Conservation (phyloP, 2,329 filamentous ascomycete genomes). For the Aspergillus sp. region DNA sequence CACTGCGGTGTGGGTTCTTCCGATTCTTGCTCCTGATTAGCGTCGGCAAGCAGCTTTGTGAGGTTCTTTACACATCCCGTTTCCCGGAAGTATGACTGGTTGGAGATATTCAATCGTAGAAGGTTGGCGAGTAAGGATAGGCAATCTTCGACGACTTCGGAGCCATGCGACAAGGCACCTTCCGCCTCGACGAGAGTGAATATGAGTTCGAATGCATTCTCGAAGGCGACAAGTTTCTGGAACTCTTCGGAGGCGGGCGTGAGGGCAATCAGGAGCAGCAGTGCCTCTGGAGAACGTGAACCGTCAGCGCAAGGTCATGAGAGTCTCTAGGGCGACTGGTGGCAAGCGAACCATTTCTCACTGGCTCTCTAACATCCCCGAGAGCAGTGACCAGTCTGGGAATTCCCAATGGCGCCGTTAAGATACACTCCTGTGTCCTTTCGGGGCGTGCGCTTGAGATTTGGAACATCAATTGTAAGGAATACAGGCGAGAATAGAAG, state of each 20-base stretch:
- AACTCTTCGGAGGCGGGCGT: slow-evolving; percentile 84
- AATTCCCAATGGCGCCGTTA: slow-evolving; percentile 83
- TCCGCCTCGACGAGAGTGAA: slow-evolving; percentile 80
- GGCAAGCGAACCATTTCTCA: slow-evolving; percentile 64
- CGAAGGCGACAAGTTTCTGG: slow-evolving; percentile 93
- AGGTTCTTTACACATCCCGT: slow-evolving; percentile 77
- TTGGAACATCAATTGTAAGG: slow-evolving; percentile 81
- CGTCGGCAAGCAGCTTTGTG: slow-evolving; percentile 63
- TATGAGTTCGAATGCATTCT: slow-evolving; percentile 84
- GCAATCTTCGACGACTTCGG: slow-evolving; percentile 87
- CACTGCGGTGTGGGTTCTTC: slow-evolving; percentile 66
- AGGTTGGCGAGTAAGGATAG: slow-evolving; percentile 88
- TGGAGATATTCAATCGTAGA: slow-evolving; percentile 79
- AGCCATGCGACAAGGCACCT: slow-evolving; percentile 77
- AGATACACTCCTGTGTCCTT: slow-evolving; percentile 89
- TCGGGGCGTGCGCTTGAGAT: slow-evolving; percentile 84
- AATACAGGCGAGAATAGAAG: slow-evolving; percentile 89
- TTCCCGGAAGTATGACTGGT: slow-evolving; percentile 91
- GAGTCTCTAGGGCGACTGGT: background rate
- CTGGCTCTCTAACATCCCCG: slow-evolving; percentile 79
- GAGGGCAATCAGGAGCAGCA: slow-evolving; percentile 82
- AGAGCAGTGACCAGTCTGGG: slow-evolving; percentile 79
- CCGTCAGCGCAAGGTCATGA: background rate
- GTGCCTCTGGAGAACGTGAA: slow-evolving; percentile 56
- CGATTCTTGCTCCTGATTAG: slow-evolving; percentile 53